Evolutionary conservation across 768 basidiomycete genomes (phyloP).

Genomic region (Termitomyces sp.): DNA sequence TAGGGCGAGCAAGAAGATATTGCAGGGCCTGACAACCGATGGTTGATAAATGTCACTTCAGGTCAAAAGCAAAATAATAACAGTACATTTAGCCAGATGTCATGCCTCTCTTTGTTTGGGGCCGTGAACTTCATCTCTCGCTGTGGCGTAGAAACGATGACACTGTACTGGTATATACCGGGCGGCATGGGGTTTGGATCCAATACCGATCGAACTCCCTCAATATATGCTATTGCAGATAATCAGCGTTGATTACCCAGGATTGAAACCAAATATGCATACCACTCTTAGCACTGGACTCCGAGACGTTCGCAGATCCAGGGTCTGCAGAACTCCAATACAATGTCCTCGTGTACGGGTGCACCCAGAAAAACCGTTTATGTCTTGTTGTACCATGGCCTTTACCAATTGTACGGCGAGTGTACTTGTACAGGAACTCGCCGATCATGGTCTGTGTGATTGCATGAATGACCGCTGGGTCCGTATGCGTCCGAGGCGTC

Average conservation of each 20-base stretch:
- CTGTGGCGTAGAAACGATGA: conserved; percentile 88
- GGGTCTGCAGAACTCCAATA: conserved; percentile 98
- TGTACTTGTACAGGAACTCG: conserved; percentile 98
- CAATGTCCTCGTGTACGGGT: conserved; percentile 95
- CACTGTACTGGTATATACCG: conserved; percentile 87
- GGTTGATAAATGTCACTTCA: conserved; percentile 3
- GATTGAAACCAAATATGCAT: conserved; percentile 27
- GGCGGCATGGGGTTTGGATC: conserved; percentile 97
- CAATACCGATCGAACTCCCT: conserved; percentile 85
- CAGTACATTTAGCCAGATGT: conserved; percentile 87
- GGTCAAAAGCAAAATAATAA: neutral
- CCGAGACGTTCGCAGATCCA: conserved; percentile 78
- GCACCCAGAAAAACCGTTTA: conserved; percentile 99
- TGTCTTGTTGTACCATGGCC: conserved; percentile 88
- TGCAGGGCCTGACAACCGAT: conserved; percentile 65
- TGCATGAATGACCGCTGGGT: conserved; percentile 88
- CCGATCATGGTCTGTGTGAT: conserved; percentile 99
- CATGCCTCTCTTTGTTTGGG: conserved; percentile 90
- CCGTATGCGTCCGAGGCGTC: conserved; percentile 51
- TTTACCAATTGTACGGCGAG: conserved; percentile 81
- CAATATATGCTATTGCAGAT: conserved; percentile 72
- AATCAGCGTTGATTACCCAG: conserved; percentile 7
- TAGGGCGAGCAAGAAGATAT: conserved; percentile 81
- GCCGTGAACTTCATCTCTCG: conserved; percentile 99
- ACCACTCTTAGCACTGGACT: conserved; percentile 97